These are phyloP conservation scores for Leccinum rimulosum DNA, from an alignment of 768 basidiomycete genomes.

Conservation along the genomic window DNA sequence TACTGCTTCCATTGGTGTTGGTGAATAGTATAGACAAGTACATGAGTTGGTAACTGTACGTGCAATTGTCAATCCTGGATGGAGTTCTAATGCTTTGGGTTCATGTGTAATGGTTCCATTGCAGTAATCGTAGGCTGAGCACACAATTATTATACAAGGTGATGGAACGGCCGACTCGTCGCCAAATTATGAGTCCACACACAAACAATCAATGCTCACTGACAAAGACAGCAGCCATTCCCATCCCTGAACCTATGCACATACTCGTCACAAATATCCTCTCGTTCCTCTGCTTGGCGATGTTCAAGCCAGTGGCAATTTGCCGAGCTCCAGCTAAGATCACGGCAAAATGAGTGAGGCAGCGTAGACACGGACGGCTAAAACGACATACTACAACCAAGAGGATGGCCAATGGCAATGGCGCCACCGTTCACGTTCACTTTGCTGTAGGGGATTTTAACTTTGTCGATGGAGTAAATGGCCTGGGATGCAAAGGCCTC, in stretches of 20 bases:
- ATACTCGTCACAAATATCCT: constrained; percentile 87
- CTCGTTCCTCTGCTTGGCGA: constrained; percentile 72
- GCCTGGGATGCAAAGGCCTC: constrained; percentile 89
- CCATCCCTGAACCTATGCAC: constrained; percentile 91
- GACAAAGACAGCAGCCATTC: constrained; percentile 85
- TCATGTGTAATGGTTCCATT: background rate
- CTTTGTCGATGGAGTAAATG: constrained; percentile 64
- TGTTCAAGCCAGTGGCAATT: constrained; percentile 79
- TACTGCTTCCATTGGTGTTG: background rate
- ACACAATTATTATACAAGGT: background rate
- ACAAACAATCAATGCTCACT: constrained; percentile 62
- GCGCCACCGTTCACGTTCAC: constrained; percentile 89
- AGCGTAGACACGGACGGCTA: constrained; percentile 3
- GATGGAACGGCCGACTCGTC: background rate
- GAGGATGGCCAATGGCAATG: constrained; percentile 86
- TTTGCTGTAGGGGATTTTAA: constrained; percentile 71
- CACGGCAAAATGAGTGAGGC: constrained; percentile 7
- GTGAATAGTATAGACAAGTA: background rate
- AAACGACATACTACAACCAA: constrained; percentile 71
- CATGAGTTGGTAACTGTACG: background rate
- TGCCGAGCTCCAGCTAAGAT: constrained; percentile 76
- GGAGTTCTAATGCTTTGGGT: background rate
- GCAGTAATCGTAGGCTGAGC: background rate
- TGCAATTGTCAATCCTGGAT: background rate
- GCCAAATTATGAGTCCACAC: background rate